Conservation (phyloP, 805 yeast genomes). For the Saturnispora zaruensis region DNA sequence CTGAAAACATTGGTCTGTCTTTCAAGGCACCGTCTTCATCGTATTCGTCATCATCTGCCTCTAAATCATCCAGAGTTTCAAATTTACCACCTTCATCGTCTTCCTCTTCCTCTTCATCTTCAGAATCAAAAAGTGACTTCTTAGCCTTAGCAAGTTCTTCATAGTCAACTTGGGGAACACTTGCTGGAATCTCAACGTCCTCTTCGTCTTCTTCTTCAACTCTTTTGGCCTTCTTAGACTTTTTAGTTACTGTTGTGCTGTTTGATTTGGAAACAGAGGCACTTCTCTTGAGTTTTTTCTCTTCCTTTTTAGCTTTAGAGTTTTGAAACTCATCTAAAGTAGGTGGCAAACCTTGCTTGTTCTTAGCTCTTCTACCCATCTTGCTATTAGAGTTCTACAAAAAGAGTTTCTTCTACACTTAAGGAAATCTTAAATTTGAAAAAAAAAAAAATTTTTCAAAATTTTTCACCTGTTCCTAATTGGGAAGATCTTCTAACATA, state of each 20-base stretch:
- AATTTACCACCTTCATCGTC: slow-evolving; percentile 36
- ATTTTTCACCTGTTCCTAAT: slow-evolving; percentile 7
- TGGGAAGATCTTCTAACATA: background rate
- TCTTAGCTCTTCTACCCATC: slow-evolving; percentile 92
- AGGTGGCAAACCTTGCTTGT: slow-evolving; percentile 92
- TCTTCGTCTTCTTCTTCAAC: slow-evolving; percentile 23
- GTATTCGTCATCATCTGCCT: slow-evolving; percentile 27
- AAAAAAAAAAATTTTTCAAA: slow-evolving; percentile 7
- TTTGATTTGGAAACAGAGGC: slow-evolving; percentile 22
- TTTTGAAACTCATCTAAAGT: slow-evolving; percentile 71
- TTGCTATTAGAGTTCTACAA: background rate
- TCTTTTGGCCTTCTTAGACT: slow-evolving; percentile 15
- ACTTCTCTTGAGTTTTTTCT: slow-evolving; percentile 27
- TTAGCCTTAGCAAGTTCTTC: slow-evolving; percentile 63
- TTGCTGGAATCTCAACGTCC: slow-evolving; percentile 36
- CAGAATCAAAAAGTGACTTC: slow-evolving; percentile 69
- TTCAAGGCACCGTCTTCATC: slow-evolving; percentile 47
- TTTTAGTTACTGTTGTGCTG: slow-evolving; percentile 20
- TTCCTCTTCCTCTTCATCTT: slow-evolving; percentile 47
- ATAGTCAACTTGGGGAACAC: slow-evolving; percentile 55
- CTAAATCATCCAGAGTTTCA: slow-evolving; percentile 21
- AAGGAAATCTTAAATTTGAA: background rate
- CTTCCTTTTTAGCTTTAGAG: slow-evolving; percentile 33
- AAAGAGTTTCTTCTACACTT: background rate
- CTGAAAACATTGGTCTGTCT: slow-evolving; percentile 72